phyloP scores from a whole-genome alignment of 2,329 filamentous ascomycete species.

The Aspergillus puulaauensis region DNA sequence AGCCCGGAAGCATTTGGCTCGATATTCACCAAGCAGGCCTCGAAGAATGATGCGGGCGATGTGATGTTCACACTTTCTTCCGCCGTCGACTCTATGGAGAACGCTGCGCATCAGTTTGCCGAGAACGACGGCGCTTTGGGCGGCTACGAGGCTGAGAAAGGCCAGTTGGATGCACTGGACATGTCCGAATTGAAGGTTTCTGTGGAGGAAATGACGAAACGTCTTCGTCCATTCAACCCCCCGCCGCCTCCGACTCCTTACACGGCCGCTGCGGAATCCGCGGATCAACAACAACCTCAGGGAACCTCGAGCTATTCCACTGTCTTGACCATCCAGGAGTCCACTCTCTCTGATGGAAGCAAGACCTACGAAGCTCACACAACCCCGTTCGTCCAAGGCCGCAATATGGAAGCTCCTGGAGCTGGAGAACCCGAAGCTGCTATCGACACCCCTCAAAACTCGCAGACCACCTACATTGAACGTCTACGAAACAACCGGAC shows the following conservation, averaged over 20 bases:
- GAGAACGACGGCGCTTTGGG: slow-evolving; percentile 37
- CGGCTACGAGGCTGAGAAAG: slow-evolving; percentile 34
- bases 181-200: slow-evolving; percentile 64
- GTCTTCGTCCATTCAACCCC: slow-evolving; percentile 77
- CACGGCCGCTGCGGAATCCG: slow-evolving; percentile 32
- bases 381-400: slow-evolving; percentile 48
- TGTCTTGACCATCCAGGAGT: slow-evolving; percentile 54
- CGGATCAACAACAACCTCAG: slow-evolving; percentile 38
- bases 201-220: slow-evolving; percentile 66
- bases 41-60: slow-evolving; percentile 48
- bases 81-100: slow-evolving; percentile 46
- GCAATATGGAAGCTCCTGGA: slow-evolving; percentile 39
- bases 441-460: slow-evolving; percentile 59
- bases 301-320: slow-evolving; percentile 47
- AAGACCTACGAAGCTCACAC: slow-evolving; percentile 54
- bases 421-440: slow-evolving; percentile 26
- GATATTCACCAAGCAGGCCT: slow-evolving; percentile 68
- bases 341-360: slow-evolving; percentile 49
- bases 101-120: slow-evolving; percentile 31
- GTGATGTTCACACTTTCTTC: slow-evolving; percentile 66
- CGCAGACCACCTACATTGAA: slow-evolving; percentile 58
- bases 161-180: slow-evolving; percentile 48
- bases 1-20: slow-evolving; percentile 75
- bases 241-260: slow-evolving; percentile 73
- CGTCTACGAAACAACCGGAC: slow-evolving; percentile 58